These are phyloP conservation scores for Cornus kousa DNA, from an alignment of 148 eudicot genomes.

Conservation along the genomic window DNA sequence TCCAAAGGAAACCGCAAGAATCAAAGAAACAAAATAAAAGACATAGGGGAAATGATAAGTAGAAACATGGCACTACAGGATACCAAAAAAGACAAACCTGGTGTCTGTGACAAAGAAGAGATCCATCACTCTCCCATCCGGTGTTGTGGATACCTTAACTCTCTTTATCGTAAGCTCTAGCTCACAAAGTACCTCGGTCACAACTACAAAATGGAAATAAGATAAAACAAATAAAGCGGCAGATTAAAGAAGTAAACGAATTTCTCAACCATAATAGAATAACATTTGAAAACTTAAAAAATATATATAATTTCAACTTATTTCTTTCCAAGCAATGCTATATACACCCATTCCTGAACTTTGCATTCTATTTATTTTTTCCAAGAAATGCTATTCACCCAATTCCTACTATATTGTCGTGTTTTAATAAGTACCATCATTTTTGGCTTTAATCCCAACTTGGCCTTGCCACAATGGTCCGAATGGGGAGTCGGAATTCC, in stretches of 20 bases:
- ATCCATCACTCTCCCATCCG: constrained; percentile 63
- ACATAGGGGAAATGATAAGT: constrained; percentile 2
- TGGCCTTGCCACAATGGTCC: neutral
- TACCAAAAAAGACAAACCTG: constrained; percentile 29
- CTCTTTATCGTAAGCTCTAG: constrained; percentile 63
- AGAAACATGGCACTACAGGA: neutral
- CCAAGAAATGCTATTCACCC: constrained; percentile 3
- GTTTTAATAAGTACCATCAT: neutral
- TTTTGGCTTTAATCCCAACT: neutral
- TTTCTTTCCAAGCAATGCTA: constrained; percentile 5
- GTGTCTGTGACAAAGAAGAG: constrained; percentile 65
- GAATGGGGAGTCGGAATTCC: neutral
- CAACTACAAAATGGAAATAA: constrained; percentile 32
- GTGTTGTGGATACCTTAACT: constrained; percentile 66
- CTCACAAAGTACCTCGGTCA: constrained; percentile 54
- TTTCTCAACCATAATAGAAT: neutral
- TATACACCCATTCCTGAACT: neutral
- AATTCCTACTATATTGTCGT: too few relatives aligned
- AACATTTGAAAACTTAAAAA: neutral
- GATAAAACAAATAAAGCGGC: neutral
- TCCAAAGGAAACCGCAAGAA: neutral
- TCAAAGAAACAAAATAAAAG: neutral
- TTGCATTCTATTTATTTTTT: neutral
- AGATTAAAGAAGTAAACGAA: too few relatives aligned
- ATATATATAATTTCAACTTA: neutral